phyloP scores from a whole-genome alignment of 2,329 filamentous ascomycete genomes.

The Fusarium verrucosum region DNA sequence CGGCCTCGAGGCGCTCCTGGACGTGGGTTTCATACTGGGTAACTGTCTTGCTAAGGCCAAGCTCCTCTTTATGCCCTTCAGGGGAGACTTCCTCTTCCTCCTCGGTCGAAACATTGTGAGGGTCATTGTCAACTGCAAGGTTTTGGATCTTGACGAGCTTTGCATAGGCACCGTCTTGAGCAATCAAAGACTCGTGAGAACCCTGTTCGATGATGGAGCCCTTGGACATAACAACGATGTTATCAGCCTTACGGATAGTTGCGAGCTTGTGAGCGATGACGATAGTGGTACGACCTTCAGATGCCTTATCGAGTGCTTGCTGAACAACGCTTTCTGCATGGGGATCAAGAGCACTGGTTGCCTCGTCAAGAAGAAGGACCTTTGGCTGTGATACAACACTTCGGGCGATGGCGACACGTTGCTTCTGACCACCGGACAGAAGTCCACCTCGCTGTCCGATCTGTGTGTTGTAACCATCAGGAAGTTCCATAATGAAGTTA shows the following conservation, averaged over 20 bases:
- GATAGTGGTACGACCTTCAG: slow-evolving; percentile 67
- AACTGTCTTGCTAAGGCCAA: slow-evolving; percentile 42
- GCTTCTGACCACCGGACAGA: slow-evolving; percentile 72
- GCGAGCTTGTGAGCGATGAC: slow-evolving; percentile 69
- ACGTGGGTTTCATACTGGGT: slow-evolving; percentile 47
- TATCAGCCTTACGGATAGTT: slow-evolving; percentile 47
- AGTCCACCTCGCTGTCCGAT: slow-evolving; percentile 71
- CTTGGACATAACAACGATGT: slow-evolving; percentile 45
- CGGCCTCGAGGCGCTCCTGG: slow-evolving; percentile 45
- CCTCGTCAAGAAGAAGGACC: slow-evolving; percentile 73
- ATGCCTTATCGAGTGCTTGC: slow-evolving; percentile 61
- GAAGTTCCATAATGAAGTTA: slow-evolving; percentile 60
- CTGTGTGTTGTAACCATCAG: slow-evolving; percentile 60
- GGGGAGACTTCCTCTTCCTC: slow-evolving; percentile 38
- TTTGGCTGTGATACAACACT: slow-evolving; percentile 68
- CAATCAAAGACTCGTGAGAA: slow-evolving; percentile 61
- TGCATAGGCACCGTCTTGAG: slow-evolving; percentile 59
- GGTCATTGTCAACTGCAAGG: slow-evolving; percentile 43
- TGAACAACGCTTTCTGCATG: slow-evolving; percentile 61
- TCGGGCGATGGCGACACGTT: slow-evolving; percentile 71
- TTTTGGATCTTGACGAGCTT: slow-evolving; percentile 58
- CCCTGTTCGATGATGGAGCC: slow-evolving; percentile 44
- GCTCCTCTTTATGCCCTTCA: slow-evolving; percentile 30
- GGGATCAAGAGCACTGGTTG: slow-evolving; percentile 64
- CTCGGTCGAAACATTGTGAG: slow-evolving; percentile 37